These are phyloP conservation scores for Pythium chondricola DNA, from an alignment of 352 stramenopile species.

Conservation along the genomic window DNA sequence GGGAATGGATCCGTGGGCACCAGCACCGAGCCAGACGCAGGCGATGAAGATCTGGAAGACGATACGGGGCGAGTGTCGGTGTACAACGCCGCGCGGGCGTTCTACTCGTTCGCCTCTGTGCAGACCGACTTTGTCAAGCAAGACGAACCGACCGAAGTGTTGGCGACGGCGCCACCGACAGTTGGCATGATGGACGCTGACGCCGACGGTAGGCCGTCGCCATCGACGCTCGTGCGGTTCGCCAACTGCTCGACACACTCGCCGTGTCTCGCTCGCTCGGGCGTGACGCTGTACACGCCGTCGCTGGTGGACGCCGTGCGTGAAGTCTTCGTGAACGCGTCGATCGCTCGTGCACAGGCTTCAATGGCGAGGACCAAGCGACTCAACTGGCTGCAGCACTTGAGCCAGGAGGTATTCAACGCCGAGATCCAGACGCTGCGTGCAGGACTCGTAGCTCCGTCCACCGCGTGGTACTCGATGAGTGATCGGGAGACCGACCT, in stretches of 20 bases:
- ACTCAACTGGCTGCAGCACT: slow-evolving; percentile 24
- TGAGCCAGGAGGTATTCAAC: slow-evolving; percentile 34
- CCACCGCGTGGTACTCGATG: slow-evolving; percentile 51
- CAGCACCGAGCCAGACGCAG: background rate
- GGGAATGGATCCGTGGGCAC: background rate
- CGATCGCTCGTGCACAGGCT: background rate
- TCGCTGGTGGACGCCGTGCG: slow-evolving; percentile 13
- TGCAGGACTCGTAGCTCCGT: slow-evolving; percentile 42
- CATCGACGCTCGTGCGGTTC: background rate
- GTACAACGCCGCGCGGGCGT: slow-evolving; percentile 2
- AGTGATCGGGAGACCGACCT: slow-evolving; percentile 47
- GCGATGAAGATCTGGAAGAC: background rate
- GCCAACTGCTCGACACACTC: slow-evolving; percentile 18
- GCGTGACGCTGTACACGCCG: slow-evolving; percentile 61
- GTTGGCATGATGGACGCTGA: background rate
- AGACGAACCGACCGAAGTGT: background rate
- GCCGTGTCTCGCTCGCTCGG: slow-evolving; percentile 37
- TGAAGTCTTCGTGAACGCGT: background rate
- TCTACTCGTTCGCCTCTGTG: slow-evolving; percentile 8
- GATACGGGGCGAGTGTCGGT: background rate
- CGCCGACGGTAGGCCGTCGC: background rate
- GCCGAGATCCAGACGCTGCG: slow-evolving; percentile 32
- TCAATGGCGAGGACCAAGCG: slow-evolving; percentile 15
- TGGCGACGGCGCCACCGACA: background rate
- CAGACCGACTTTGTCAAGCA: background rate